Evolutionary conservation across 2,329 filamentous ascomycete genomes (phyloP), one percentile per base, ranked within the genome.

Genomic region (Ploettnerulaceae sp.): DNA sequence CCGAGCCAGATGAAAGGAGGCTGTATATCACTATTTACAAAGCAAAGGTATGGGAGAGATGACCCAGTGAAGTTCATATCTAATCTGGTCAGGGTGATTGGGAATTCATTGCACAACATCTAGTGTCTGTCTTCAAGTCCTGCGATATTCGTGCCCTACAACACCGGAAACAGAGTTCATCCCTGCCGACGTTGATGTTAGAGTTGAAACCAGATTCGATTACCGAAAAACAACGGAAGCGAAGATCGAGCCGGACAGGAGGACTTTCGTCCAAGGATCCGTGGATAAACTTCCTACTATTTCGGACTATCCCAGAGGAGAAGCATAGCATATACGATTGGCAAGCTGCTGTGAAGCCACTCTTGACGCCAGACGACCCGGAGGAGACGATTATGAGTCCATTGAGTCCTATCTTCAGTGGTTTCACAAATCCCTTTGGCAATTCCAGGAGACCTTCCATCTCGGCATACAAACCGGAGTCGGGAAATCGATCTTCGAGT

Each of bases 191-290:
- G 5, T 70, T 84, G 9, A 68, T 81, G 35, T 60, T 84, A 28
- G 76, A 53, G 47, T 66, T 84, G 37, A 69, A 71, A 17, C 69
- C 71, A 15, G 73, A 76, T 54, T 68, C 72, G 1, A 56, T 64
- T 7, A 69, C 72, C 28, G 79, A 83, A 53, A 82, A 79, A 61
- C 68, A 80, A 52, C 74, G 77, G 45, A 84, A 82, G 57, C 75
- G 81, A 39, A 72, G 81, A 49, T 84, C 81, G 36, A 84, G 80
- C 55, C 72, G 80, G 50, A 77, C 81, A 3, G 73, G 76, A 3
- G 76, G 76, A 3, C 66, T 84, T 17, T 55, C 59, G 11, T 54
- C 41, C n/a, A 62, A 60, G 36, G 60, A 61, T 35, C 51, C 59
- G 2, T 60, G 57, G 55, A 36, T 56, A 9, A 59, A 60, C 44